Evolutionary conservation across 1,284 basidiomycete genomes (phyloP).

Genomic region (Austroboletus rostrupii): DNA sequence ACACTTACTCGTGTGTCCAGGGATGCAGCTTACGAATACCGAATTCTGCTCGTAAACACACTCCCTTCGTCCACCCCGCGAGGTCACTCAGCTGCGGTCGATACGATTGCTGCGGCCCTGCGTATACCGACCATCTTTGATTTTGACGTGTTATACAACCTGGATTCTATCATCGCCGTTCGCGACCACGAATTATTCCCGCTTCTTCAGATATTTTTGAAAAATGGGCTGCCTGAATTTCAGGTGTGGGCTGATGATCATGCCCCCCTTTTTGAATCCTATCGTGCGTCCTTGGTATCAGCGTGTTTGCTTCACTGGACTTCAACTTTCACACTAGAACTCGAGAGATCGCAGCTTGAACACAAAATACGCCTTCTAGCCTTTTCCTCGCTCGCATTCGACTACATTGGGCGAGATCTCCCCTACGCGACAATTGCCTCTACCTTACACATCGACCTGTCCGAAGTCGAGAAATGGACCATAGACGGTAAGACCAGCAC

Average conservation of each 20-base stretch:
- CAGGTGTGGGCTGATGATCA: constrained; percentile 60
- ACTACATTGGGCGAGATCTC: constrained; percentile 73
- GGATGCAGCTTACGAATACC: constrained; percentile 59
- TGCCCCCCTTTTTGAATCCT: constrained; percentile 48
- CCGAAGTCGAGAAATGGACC: constrained; percentile 85
- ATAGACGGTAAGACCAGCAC: constrained; percentile 67
- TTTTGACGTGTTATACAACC: constrained; percentile 77
- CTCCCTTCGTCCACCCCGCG: constrained; percentile 50
- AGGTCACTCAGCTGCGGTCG: constrained; percentile 52
- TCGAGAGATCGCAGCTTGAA: constrained; percentile 58
- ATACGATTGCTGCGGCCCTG: constrained; percentile 64
- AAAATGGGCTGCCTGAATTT: constrained; percentile 62
- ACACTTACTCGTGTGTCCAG: constrained; percentile 32
- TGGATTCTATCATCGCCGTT: constrained; percentile 67
- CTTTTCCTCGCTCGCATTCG: constrained; percentile 75
- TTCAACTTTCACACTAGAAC: constrained; percentile 33
- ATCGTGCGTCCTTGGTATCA: constrained; percentile 45
- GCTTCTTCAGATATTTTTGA: constrained; percentile 71
- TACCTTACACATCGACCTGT: constrained; percentile 61
- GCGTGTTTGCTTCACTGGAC: neutral
- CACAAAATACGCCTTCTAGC: constrained; percentile 82
- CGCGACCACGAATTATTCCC: constrained; percentile 66
- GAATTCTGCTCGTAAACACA: constrained; percentile 56
- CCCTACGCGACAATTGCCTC: constrained; percentile 72
- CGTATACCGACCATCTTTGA: constrained; percentile 71